Evolutionary conservation across 192 early-diverging fungal genomes (phyloP).

Genomic region (Gryganskiella cystojenkinii): DNA sequence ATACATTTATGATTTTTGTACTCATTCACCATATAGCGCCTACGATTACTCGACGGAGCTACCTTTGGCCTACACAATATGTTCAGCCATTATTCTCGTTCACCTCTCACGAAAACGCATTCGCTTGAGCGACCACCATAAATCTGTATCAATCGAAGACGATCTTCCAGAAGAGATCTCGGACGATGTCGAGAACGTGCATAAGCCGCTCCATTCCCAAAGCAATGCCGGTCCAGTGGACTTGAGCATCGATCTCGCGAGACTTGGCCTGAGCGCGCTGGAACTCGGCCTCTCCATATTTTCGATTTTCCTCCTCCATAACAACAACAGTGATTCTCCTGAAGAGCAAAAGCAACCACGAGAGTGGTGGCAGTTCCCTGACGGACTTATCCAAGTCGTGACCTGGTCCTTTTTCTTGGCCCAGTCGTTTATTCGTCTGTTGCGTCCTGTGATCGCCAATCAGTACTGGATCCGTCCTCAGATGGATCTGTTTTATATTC

Average conservation of each 20-base stretch:
- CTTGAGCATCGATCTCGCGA: slow-evolving; percentile 28
- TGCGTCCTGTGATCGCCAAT: slow-evolving; percentile 16
- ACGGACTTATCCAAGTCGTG: slow-evolving; percentile 5
- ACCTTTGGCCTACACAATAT: too few species aligned
- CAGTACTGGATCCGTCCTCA: slow-evolving; percentile 37
- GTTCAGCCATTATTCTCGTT: too few species aligned
- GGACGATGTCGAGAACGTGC: background rate
- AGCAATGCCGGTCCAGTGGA: background rate
- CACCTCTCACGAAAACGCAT: too few species aligned
- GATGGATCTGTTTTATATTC: slow-evolving; percentile 18
- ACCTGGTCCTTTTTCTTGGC: slow-evolving; percentile 22
- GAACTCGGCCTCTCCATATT: slow-evolving; percentile 17
- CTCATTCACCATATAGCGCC: too few species aligned
- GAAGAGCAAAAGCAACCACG: background rate
- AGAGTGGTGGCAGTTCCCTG: background rate
- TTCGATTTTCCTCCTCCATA: slow-evolving; percentile 10
- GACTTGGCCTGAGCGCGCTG: slow-evolving; percentile 14
- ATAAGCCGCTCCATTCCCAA: background rate
- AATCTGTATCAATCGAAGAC: too few species aligned
- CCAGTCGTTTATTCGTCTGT: slow-evolving; percentile 18
- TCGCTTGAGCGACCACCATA: too few species aligned
- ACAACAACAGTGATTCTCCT: too few species aligned
- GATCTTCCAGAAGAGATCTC: too few species aligned
- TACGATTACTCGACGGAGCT: too few species aligned
- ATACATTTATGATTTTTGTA: too few species aligned